Evolutionary conservation across 257 asterid species (phyloP), one percentile per base, ranked within the genome.

Genomic region (Perilla frutescens): DNA sequence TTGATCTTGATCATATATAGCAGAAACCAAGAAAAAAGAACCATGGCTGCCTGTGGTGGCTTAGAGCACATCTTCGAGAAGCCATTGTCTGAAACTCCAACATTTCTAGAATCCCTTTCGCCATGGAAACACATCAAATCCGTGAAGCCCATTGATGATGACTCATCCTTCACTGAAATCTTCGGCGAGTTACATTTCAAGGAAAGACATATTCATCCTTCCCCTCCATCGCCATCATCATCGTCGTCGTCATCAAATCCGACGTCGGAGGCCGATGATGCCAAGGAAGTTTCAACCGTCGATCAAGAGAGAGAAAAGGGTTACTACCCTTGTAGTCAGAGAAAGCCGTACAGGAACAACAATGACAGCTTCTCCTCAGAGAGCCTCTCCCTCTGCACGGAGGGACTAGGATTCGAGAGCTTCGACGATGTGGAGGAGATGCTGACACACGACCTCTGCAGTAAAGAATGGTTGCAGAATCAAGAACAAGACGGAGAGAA

Each of bases 361-460:
- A 85, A 80, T 11, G 84, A 86, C 13, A 80, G 90, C 77, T 82
- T 84, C 54, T 92, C 95, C 0, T 87, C 93, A 0, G 97, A 89
- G 31, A 87, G 87, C 65, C 70, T 91, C 47, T 90, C 97, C 1
- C 54, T 88, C 12, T 91, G 96, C 79, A 94, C 99, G 0, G 98
- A 91, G 67, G 91, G 97, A 5, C 87, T 89, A 1, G 99, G 97
- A 8, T 87, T 83, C 34, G 98, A 94, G 71, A 91, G 96, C 88
- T 91, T 82, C 2, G 96, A 84, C n/a, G 99, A 94, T 3, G 86
- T 90, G 2, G 98, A 93, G 72, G 96, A 88, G 43, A 64, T 74
- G 65, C 57, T 70, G 69, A 78, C 60, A 5, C 76, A 74, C 50
- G 82, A 81, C 8, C 58, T 8, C 9, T 66, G 78, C 7, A 40